Conservation (phyloP, 2,329 filamentous ascomycete genomes). For the Hypoxylon sp. region DNA sequence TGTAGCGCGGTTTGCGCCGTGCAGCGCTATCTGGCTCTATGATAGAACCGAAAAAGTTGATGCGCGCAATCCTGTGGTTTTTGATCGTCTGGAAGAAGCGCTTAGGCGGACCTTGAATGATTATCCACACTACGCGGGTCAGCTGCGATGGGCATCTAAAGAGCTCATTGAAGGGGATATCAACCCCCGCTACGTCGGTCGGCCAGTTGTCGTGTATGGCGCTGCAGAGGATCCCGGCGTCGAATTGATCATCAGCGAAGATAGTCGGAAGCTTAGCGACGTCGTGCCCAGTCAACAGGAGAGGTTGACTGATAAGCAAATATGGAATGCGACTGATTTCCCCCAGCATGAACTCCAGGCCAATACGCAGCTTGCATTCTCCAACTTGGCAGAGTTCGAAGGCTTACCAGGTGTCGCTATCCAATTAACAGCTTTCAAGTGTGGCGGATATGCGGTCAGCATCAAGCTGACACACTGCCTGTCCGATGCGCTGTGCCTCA, state of each 20-base stretch:
- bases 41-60: constrained; percentile 43
- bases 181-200: constrained; percentile 51
- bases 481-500: constrained; percentile 61
- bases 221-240: constrained; percentile 59
- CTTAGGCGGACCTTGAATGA: constrained; percentile 56
- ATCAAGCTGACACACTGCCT: constrained; percentile 62
- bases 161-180: constrained; percentile 40
- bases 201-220: constrained; percentile 57
- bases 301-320: constrained; percentile 45
- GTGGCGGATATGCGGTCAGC: constrained; percentile 60
- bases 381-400: constrained; percentile 49
- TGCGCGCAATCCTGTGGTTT: constrained; percentile 37
- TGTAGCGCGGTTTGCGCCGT: constrained; percentile 58
- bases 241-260: constrained; percentile 56
- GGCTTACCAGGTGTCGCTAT: constrained; percentile 55
- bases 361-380: constrained; percentile 54
- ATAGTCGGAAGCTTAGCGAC: constrained; percentile 48
- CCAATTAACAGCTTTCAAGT: constrained; percentile 58
- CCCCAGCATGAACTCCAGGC: constrained; percentile 56
- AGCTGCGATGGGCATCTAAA: constrained; percentile 57
- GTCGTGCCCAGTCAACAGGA: constrained; percentile 52
- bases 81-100: constrained; percentile 43
- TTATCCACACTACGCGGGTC: constrained; percentile 62
- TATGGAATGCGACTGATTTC: constrained; percentile 56
- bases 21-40: constrained; percentile 63